Evolutionary conservation across 768 basidiomycete species (phyloP).

Genomic region (Crassisporium funariophilum): DNA sequence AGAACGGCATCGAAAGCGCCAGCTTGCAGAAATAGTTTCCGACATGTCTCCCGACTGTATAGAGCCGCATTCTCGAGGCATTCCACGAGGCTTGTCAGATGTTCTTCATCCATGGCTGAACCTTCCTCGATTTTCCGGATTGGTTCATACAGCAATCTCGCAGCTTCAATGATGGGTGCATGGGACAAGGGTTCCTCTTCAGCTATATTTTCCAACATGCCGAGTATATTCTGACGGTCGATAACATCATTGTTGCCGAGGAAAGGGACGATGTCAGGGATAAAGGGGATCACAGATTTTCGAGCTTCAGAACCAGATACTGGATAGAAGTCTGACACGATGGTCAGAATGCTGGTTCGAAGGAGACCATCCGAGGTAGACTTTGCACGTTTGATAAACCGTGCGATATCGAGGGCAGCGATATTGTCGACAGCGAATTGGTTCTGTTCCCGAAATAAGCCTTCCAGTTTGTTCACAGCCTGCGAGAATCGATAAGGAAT

Average conservation of each 20-base stretch:
- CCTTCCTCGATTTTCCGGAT: background rate
- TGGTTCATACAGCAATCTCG: conserved; percentile 5
- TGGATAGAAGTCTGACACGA: too few relatives aligned
- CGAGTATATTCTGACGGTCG: conserved; percentile 7
- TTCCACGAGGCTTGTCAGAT: conserved; percentile 7
- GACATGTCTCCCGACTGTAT: background rate
- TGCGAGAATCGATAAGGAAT: too few relatives aligned
- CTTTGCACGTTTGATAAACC: too few relatives aligned
- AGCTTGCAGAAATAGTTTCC: conserved; percentile 13
- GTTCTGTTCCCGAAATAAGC: too few relatives aligned
- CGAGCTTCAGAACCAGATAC: too few relatives aligned
- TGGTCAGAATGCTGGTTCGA: too few relatives aligned
- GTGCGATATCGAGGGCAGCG: too few relatives aligned
- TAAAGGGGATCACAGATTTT: conserved; percentile 6
- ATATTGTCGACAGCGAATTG: too few relatives aligned
- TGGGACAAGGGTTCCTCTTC: conserved; percentile 3
- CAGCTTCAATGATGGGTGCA: conserved; percentile 3
- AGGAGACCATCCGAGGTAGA: too few relatives aligned
- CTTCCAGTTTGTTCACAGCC: too few relatives aligned
- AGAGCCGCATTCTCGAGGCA: conserved; percentile 13
- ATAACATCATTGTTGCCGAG: conserved; percentile 7
- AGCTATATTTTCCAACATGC: conserved; percentile 5
- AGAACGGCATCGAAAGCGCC: conserved; percentile 9
- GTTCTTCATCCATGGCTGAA: background rate
- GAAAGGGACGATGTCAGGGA: conserved; percentile 9